phyloP scores from a whole-genome alignment of 371 early-diverging fungal species.

The Mortierella sp. region DNA sequence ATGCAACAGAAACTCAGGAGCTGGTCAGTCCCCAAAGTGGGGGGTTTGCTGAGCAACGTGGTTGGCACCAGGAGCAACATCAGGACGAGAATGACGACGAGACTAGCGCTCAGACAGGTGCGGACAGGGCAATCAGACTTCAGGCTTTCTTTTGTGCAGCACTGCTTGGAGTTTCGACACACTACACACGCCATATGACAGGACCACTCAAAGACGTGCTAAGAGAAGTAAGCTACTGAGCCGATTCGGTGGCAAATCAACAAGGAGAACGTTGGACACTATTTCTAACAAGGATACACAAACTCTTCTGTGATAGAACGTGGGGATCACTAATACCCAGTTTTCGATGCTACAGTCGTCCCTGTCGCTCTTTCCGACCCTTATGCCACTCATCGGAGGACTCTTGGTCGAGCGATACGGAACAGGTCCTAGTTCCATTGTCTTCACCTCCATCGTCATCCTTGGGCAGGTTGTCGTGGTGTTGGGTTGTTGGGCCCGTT shows the following conservation, averaged over 20 bases:
- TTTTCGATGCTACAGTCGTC: constrained; percentile 55
- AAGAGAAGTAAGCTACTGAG: constrained; percentile 28
- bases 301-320: constrained; percentile 31
- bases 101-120: constrained; percentile 6
- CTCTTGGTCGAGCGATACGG: constrained; percentile 54
- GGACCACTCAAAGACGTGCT: constrained; percentile 50
- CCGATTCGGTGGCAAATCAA: no score
- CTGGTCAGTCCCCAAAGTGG: constrained; percentile 24
- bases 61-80: constrained; percentile 4
- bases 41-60: constrained; percentile 10
- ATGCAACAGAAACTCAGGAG: constrained; percentile 27
- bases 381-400: constrained; percentile 54
- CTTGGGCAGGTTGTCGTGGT: constrained; percentile 45
- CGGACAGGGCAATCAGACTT: constrained; percentile 23
- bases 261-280: no score
- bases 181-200: constrained; percentile 38
- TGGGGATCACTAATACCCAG: constrained; percentile 55
- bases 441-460: constrained; percentile 51
- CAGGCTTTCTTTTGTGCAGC: constrained; percentile 47
- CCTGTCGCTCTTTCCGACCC: constrained; percentile 51
- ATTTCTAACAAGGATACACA: no score
- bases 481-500: constrained; percentile 50
- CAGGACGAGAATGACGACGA: not conserved
- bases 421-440: constrained; percentile 55
- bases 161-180: constrained; percentile 41